These are phyloP conservation scores for Beauveria sp. DNA, from an alignment of 2,329 filamentous ascomycete genomes.

Conservation along the genomic window DNA sequence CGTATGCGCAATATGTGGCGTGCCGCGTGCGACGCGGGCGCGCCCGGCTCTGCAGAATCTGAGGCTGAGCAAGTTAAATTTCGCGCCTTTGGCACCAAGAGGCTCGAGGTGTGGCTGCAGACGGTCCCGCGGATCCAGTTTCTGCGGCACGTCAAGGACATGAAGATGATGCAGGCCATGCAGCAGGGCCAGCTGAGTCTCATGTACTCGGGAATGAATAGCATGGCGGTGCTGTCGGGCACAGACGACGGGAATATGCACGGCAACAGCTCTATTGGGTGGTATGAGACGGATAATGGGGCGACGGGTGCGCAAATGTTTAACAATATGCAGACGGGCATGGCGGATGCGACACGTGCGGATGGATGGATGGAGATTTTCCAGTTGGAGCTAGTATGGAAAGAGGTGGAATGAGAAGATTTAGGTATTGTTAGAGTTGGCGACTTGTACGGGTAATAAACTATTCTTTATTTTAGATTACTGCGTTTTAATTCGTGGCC, in stretches of 20 bases:
- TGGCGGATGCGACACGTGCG: conserved; percentile 20
- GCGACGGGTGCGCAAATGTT: conserved; percentile 26
- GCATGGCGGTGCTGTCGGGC: conserved; percentile 20
- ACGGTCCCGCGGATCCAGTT: conserved; percentile 24
- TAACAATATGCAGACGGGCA: conserved; percentile 25
- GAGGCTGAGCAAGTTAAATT: conserved; percentile 21
- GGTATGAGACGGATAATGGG: conserved; percentile 27
- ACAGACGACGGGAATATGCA: conserved; percentile 24
- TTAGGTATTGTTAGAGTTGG: neutral
- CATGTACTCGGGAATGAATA: conserved; percentile 26
- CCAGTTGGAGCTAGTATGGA: conserved; percentile 22
- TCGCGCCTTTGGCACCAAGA: conserved; percentile 18
- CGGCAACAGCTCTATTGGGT: conserved; percentile 28
- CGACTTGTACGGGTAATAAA: too few species aligned
- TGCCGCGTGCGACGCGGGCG: conserved; percentile 20
- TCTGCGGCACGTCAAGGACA: conserved; percentile 21
- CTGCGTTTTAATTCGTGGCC: too few species aligned
- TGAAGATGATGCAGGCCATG: conserved; percentile 26
- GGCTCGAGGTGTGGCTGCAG: conserved; percentile 22
- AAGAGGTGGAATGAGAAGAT: conserved; percentile 22
- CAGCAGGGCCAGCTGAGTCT: conserved; percentile 25
- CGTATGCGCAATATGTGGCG: conserved; percentile 31
- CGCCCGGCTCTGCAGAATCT: conserved; percentile 19
- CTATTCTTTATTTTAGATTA: too few species aligned
- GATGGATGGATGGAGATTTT: conserved; percentile 22